Evolutionary conservation across 257 asterid genomes (phyloP), one percentile per base, ranked within the genome.

Genomic region (Linderniella brevidens): DNA sequence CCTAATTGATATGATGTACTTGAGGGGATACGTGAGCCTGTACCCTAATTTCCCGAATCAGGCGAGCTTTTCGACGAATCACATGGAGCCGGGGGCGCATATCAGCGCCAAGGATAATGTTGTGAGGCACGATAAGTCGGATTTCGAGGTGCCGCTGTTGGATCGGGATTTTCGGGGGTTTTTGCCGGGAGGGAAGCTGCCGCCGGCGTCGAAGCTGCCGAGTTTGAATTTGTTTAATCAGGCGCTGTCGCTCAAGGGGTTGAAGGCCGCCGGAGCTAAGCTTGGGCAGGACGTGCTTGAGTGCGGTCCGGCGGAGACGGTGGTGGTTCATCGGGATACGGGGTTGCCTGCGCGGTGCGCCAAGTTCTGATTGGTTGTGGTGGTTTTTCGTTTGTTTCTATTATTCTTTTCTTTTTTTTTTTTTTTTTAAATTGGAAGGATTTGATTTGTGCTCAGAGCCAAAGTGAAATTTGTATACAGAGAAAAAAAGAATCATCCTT

Each of bases 71-170:
- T 85, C 98, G 7, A 88, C 98, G 0, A 88, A 88, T 37, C 96
- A 88, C 46, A 84, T 88, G 98, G 98, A 88, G 60, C 94, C 93
- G 0, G 96, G 98, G 0, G 96, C 94, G 3, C 98, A 88, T 36
- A 84, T 88, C 0, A 72, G 92, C 35, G 87, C 98, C 0, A 88
- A 84, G 32, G 90, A 76, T 59, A 88, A 88, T 14, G 75, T 80
- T 0, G 82, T 88, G 0, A 64, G 29, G 46, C 95, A 88, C 10
- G 77, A 88, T 20, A 88, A 78, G 68, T 7, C 58, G 0, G 98
- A 88, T 55, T 88, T 84, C 29, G 96, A 80, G 68, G 98, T 88
- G 49, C 98, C 96, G 1, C 51, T 88, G 59, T 1, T 88, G 65
- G 67, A 71, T 35, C 74, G 72, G 35, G 96, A 88, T 36, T 88